Evolutionary conservation across 2,329 filamentous ascomycete genomes (phyloP).

Genomic region (Pseudogymnoascus sp.): DNA sequence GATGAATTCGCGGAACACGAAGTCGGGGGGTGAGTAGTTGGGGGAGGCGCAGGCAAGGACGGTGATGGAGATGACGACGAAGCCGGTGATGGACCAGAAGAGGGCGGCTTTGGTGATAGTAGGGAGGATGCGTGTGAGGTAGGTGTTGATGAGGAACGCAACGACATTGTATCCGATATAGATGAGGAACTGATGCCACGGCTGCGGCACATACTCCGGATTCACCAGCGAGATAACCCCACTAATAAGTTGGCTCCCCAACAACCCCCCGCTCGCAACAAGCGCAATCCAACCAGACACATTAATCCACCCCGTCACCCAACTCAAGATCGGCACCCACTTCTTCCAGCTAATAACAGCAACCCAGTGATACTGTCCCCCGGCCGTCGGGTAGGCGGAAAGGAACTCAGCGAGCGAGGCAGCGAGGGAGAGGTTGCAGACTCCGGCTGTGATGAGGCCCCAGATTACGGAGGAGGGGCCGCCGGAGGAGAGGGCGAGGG

Average conservation of each 20-base stretch:
- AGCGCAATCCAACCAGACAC: constrained; percentile 50
- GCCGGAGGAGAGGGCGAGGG: constrained; percentile 36
- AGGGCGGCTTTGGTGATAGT: constrained; percentile 23
- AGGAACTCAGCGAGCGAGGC: constrained; percentile 37
- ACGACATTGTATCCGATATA: constrained; percentile 32
- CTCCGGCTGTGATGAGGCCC: constrained; percentile 37
- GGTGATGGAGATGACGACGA: constrained; percentile 37
- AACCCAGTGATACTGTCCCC: constrained; percentile 40
- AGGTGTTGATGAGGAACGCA: constrained; percentile 41
- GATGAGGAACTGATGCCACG: constrained; percentile 37
- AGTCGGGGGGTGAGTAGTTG: constrained; percentile 39
- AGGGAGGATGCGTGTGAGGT: constrained; percentile 31
- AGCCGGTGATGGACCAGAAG: constrained; percentile 34
- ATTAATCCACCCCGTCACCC: constrained; percentile 40
- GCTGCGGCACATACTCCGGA: constrained; percentile 58
- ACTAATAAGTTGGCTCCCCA: constrained; percentile 41
- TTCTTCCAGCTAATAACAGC: constrained; percentile 33
- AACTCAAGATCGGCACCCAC: constrained; percentile 33
- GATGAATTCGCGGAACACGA: constrained; percentile 49
- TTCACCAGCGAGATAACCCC: constrained; percentile 46
- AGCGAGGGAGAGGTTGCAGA: constrained; percentile 36
- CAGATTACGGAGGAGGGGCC: constrained; percentile 35
- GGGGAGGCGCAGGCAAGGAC: constrained; percentile 38
- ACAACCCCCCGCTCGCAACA: constrained; percentile 43
- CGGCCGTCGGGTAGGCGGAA: constrained; percentile 36